Base-by-base conservation (phyloP, 192 early-diverging fungal species). In the Backusella westeae region DNA sequence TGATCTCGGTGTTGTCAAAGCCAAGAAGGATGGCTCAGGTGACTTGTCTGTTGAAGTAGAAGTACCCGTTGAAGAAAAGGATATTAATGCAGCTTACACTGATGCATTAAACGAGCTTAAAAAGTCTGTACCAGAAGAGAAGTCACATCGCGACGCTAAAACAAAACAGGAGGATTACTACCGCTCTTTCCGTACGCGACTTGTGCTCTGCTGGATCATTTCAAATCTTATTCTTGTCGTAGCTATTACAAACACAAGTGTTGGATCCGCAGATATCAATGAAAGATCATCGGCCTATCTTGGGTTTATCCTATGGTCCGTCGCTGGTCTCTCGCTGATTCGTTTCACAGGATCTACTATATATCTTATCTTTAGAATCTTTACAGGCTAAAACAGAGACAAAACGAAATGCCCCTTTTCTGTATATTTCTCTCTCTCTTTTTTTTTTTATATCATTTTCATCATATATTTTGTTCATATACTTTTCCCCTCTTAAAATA, bases 11-110 rank as follows among this genome's bases (percentile, higher is more conserved):
- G 87, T 88, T 10, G 96, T 93, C 74, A 96, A 93, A 77, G 82
- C 87, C 36, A 83, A 85, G 44, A 90, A 93, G 65, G 87, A 89
- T 81, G 90, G 89, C 73, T 90, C 90, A 52, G 91, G 91, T 19
- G 85, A 85, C 17, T 89, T 87, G 14, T 86, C 89, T 42, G 94
- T 93, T 0, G 90, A 93, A 67, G 86, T 97, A 36, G 86, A 91
- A 46, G 84, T 97, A 3, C 92, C 94, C 10, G 86, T 88, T 41
- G 94, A 94, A 75, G 85, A 92, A 14, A 90, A 90, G 29, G 95
- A 96, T 79, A 87, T 94, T 73, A 94, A 97, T 84, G 89, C 83
- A 8, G 87, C 89, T 52, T 98, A 97, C 79, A 90, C 93, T 44
- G 90, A 87, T 53, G 94, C 94, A 32, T 77, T 92, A 71, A 56